Conservation (phyloP, 192 early-diverging fungal genomes). For the Linnemannia exigua region DNA sequence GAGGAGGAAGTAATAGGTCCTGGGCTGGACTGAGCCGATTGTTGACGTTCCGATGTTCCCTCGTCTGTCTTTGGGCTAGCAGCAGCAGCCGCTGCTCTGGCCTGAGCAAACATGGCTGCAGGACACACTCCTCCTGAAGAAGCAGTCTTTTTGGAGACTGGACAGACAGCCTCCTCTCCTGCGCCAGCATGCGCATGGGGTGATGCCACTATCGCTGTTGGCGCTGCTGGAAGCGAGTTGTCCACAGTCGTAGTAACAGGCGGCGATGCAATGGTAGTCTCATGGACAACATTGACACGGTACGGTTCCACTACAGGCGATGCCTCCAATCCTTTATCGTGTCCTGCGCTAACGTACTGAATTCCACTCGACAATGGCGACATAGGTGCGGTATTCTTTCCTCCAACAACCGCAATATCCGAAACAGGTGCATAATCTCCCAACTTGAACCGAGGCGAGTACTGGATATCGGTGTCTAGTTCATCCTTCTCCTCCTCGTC, state of each 20-base stretch:
- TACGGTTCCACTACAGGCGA: slow-evolving; percentile 27
- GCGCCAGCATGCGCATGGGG: not conserved
- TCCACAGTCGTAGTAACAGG: not conserved
- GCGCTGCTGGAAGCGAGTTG: not conserved
- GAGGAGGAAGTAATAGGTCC: not conserved
- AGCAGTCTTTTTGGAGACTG: slow-evolving; percentile 49
- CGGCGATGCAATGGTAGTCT: not conserved
- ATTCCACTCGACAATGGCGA: not conserved
- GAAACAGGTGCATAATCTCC: not conserved
- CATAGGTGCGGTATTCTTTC: not conserved
- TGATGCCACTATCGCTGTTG: not conserved
- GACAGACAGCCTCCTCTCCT: slow-evolving; percentile 28
- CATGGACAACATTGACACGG: slow-evolving; percentile 19
- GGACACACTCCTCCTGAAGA: slow-evolving; percentile 50
- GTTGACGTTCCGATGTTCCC: not conserved
- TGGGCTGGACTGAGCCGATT: not conserved
- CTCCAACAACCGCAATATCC: not conserved
- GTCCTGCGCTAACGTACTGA: not conserved
- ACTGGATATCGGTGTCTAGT: not conserved
- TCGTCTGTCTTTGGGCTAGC: not conserved
- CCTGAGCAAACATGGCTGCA: slow-evolving; percentile 51
- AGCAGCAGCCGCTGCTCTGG: slow-evolving; percentile 24
- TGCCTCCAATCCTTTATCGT: not conserved
- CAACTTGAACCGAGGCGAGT: not conserved
- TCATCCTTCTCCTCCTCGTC: slow-evolving; percentile 54